These are phyloP conservation scores for Senna tora DNA, from an alignment of 306 rosid genomes.

Conservation along the genomic window DNA sequence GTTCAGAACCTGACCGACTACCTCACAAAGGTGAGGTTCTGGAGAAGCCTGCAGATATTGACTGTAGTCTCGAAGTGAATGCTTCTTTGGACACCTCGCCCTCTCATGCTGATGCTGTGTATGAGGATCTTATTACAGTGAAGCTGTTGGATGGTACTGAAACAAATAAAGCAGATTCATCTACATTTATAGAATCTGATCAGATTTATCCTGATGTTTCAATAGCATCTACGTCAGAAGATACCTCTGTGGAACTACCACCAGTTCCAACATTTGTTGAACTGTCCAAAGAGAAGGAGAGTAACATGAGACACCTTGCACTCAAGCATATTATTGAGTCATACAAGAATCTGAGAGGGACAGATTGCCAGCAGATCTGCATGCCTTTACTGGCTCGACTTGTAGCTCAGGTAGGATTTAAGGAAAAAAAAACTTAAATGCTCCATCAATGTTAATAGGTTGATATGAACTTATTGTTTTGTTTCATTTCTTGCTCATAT, in stretches of 20 bases:
- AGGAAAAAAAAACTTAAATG: background rate
- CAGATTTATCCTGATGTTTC: conserved; percentile 59
- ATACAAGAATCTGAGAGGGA: conserved; percentile 54
- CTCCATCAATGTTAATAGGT: conserved; percentile 15
- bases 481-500: conserved; percentile 12
- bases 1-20: conserved; percentile 47
- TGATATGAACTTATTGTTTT: conserved; percentile 1
- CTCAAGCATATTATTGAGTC: conserved; percentile 73
- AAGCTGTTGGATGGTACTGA: conserved; percentile 49
- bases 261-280: conserved; percentile 72
- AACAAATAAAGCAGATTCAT: conserved; percentile 53
- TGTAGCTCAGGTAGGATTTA: conserved; percentile 82
- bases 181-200: conserved; percentile 61
- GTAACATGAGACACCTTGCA: conserved; percentile 60
- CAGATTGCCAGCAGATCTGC: conserved; percentile 71
- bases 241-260: conserved; percentile 75
- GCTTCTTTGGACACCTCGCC: conserved; percentile 50
- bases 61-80: conserved; percentile 38
- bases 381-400: conserved; percentile 83
- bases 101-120: conserved; percentile 48
- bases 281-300: conserved; percentile 69
- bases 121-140: conserved; percentile 52
- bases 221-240: conserved; percentile 66
- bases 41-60: conserved; percentile 59
- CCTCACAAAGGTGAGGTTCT: conserved; percentile 51